Evolutionary conservation across 148 eudicot species (phyloP).

Genomic region (Gaultheria prostrata): DNA sequence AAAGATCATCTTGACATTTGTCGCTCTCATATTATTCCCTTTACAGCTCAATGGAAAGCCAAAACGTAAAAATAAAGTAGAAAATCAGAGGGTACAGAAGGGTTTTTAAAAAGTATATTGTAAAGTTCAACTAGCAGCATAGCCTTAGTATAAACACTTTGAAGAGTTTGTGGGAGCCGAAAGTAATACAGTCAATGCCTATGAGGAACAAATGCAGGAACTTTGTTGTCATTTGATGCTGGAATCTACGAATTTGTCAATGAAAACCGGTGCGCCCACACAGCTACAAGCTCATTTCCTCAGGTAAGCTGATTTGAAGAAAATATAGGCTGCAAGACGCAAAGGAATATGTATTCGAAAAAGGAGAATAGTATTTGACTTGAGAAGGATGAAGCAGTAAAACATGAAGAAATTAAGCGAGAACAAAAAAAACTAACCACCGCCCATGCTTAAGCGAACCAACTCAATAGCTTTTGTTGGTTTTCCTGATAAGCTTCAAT

Average conservation of each 20-base stretch:
- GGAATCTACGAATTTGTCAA: neutral
- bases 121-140: neutral
- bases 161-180: neutral
- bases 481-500: neutral
- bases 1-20: neutral
- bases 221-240: neutral
- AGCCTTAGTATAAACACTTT: neutral
- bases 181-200: neutral
- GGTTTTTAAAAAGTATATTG: neutral
- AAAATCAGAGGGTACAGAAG: neutral
- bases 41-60: neutral
- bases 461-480: neutral
- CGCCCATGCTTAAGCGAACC: neutral
- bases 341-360: neutral
- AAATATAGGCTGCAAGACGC: conserved; percentile 43
- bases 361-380: neutral
- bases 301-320: conserved; percentile 45
- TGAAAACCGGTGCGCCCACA: neutral
- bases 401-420: neutral
- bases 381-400: neutral
- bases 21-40: neutral
- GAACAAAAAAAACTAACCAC: neutral
- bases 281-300: conserved; percentile 41
- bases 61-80: neutral
- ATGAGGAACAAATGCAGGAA: neutral